These are phyloP conservation scores for Colletotrichum karsti DNA, from an alignment of 2,329 filamentous ascomycete species.

Conservation along the genomic window DNA sequence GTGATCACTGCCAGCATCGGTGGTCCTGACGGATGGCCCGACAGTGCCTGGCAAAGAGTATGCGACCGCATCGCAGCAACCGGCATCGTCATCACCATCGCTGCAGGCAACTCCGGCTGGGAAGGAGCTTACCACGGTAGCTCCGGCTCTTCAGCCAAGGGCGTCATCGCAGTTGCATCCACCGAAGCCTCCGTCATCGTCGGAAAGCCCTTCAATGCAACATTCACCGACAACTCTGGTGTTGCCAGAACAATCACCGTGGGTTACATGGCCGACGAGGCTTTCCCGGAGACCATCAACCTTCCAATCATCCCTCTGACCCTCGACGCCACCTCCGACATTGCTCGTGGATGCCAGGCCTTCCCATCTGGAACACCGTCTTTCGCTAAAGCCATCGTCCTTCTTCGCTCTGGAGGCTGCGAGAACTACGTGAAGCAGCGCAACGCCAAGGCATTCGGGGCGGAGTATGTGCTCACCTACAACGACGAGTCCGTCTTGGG, in stretches of 20 bases:
- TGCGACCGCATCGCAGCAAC: constrained; percentile 44
- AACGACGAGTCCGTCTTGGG: constrained; percentile 35
- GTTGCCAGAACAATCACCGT: background rate
- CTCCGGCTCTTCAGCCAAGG: constrained; percentile 49
- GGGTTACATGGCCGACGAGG: constrained; percentile 15
- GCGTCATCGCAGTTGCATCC: constrained; percentile 53
- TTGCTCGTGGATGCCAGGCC: constrained; percentile 35
- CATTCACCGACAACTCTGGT: background rate
- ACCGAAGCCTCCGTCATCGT: constrained; percentile 36
- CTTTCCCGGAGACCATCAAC: constrained; percentile 22
- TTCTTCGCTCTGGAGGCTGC: constrained; percentile 50
- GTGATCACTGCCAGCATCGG: constrained; percentile 38
- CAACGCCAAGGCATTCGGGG: constrained; percentile 47
- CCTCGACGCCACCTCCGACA: constrained; percentile 10
- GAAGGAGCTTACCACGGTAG: constrained; percentile 50
- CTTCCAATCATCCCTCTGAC: constrained; percentile 36
- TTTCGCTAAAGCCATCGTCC: constrained; percentile 47
- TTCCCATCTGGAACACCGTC: constrained; percentile 48
- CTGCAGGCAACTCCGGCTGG: constrained; percentile 54
- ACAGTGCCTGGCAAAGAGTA: constrained; percentile 40
- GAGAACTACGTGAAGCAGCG: constrained; percentile 44
- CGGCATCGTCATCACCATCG: constrained; percentile 49
- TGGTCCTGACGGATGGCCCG: constrained; percentile 28
- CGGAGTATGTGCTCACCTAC: constrained; percentile 50
- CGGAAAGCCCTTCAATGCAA: background rate